Percentiles rank a stretch among this genome's conserved stretches.
These are phyloP conservation scores for Theobroma grandiflorum DNA, from an alignment of 441 rosid species.

Conservation along the genomic window DNA sequence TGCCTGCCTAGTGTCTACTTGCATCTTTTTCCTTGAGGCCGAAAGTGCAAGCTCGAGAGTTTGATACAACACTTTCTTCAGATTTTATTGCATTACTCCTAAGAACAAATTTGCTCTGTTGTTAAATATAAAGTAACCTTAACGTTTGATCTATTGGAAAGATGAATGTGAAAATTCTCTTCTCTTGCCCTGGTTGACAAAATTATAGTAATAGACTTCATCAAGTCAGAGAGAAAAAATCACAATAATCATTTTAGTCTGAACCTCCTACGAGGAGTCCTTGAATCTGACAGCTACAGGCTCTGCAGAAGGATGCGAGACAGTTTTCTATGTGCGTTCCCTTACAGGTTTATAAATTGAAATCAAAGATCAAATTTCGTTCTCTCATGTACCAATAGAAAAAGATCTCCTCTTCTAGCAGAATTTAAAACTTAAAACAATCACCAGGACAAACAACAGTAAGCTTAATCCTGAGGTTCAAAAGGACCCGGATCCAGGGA, in stretches of 20 bases:
- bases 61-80: not conserved
- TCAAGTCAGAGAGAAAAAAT: too few relatives aligned
- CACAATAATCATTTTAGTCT: too few relatives aligned
- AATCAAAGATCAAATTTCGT: not conserved
- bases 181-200: too few relatives aligned
- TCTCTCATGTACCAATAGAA: not conserved
- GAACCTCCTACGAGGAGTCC: too few relatives aligned
- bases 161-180: too few relatives aligned
- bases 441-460: not conserved
- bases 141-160: too few relatives aligned
- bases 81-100: not conserved
- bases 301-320: not conserved
- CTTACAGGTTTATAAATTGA: not conserved
- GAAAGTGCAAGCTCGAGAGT: not conserved
- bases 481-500: constrained; percentile 49
- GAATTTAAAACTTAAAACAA: not conserved
- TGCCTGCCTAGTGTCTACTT: not conserved
- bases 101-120: not conserved
- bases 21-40: not conserved
- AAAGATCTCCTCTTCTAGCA: not conserved
- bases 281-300: not conserved
- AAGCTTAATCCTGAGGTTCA: constrained; percentile 6
- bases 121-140: too few relatives aligned
- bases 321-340: not conserved
- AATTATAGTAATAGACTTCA: too few relatives aligned